These are phyloP conservation scores for Penicillium paneum DNA, from an alignment of 2,329 filamentous ascomycete genomes.

Conservation along the genomic window DNA sequence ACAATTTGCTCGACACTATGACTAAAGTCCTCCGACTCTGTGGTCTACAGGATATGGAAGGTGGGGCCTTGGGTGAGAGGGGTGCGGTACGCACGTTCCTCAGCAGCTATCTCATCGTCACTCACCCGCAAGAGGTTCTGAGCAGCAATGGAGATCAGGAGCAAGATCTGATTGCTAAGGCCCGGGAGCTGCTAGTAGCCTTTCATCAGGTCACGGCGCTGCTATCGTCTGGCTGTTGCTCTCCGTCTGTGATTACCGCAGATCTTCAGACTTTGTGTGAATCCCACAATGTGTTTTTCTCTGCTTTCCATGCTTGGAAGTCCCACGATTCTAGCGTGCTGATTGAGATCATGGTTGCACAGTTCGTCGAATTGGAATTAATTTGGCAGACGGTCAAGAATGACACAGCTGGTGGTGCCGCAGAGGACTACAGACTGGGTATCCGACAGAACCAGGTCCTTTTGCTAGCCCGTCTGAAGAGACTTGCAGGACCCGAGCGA, in stretches of 20 bases:
- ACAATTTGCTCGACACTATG: slow-evolving; percentile 53
- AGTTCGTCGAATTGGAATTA: slow-evolving; percentile 63
- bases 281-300: slow-evolving; percentile 58
- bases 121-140: slow-evolving; percentile 59
- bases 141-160: slow-evolving; percentile 62
- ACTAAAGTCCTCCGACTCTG: slow-evolving; percentile 56
- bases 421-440: slow-evolving; percentile 62
- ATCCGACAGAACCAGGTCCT: slow-evolving; percentile 65
- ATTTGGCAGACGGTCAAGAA: slow-evolving; percentile 67
- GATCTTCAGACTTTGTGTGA: slow-evolving; percentile 52
- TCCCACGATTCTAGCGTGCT: slow-evolving; percentile 60
- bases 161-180: slow-evolving; percentile 59
- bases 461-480: slow-evolving; percentile 60
- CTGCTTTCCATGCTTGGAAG: slow-evolving; percentile 65
- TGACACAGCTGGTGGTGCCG: slow-evolving; percentile 59
- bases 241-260: slow-evolving; percentile 44
- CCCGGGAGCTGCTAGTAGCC: slow-evolving; percentile 55
- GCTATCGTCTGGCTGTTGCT: slow-evolving; percentile 45
- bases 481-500: slow-evolving; percentile 59
- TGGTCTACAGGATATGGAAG: slow-evolving; percentile 52
- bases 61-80: slow-evolving; percentile 46
- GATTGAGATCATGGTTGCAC: slow-evolving; percentile 64
- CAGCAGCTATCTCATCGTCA: slow-evolving; percentile 61
- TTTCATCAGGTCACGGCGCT: slow-evolving; percentile 55
- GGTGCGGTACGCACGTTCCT: slow-evolving; percentile 60